Evolutionary conservation across 495 filamentous ascomycete genomes (phyloP).

Genomic region (Cercophora samala): DNA sequence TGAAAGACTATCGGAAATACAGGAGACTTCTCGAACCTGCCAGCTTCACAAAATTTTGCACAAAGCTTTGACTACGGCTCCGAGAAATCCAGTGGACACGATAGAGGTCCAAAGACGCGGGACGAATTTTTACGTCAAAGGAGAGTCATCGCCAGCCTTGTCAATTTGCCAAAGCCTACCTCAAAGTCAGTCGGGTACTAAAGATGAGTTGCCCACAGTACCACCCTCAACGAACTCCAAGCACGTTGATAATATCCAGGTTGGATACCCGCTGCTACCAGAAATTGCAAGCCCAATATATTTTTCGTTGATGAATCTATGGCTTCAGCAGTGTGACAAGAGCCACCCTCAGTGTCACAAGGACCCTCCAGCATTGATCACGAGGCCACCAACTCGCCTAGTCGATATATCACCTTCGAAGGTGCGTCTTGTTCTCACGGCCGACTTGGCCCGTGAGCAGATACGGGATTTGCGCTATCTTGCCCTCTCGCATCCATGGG

Average conservation of each 20-base stretch:
- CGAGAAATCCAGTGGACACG: neutral
- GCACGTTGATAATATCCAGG: too few species aligned
- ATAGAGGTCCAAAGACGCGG: neutral
- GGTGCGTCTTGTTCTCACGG: too few species aligned
- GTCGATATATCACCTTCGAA: too few species aligned
- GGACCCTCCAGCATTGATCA: neutral
- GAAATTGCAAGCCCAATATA: too few species aligned
- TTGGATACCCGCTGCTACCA: too few species aligned
- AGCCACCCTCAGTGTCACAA: neutral
- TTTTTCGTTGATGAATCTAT: neutral
- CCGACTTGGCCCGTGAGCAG: neutral
- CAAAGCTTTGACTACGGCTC: too few species aligned
- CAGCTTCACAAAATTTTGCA: too few species aligned
- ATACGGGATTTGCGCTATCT: neutral
- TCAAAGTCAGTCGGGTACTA: neutral
- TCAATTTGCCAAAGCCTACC: neutral
- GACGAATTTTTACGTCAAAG: neutral
- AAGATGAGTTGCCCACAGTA: too few species aligned
- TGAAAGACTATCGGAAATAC: too few species aligned
- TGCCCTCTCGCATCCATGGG: neutral
- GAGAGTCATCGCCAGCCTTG: neutral
- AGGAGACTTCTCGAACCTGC: too few species aligned
- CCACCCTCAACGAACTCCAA: too few species aligned
- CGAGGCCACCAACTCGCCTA: neutral
- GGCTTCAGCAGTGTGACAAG: slow-evolving; percentile 2